Percentiles rank a stretch among this genome's conserved stretches.
Evolutionary conservation across 768 basidiomycete genomes (phyloP).

Genomic region (Termitomyces sp.): DNA sequence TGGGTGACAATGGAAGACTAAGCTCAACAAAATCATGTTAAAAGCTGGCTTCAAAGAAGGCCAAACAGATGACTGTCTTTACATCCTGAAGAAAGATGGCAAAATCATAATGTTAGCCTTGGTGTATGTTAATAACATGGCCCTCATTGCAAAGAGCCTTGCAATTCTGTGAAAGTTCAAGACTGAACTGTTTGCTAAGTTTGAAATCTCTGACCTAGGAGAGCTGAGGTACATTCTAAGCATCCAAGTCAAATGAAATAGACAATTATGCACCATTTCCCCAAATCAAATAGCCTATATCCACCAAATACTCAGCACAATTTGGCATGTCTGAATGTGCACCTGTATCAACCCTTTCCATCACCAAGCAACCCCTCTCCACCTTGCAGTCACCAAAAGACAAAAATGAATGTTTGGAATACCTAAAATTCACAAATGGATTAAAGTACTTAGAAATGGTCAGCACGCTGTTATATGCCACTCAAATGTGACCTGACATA

Average conservation of each 20-base stretch:
- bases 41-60: background rate
- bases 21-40: no score
- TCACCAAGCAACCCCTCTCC: background rate
- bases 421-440: background rate
- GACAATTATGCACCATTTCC: no score
- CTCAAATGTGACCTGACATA: no score
- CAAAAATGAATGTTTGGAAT: background rate
- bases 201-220: no score
- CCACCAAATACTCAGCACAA: background rate
- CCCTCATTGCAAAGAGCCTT: no score
- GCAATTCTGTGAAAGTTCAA: no score
- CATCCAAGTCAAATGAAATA: background rate
- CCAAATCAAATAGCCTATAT: background rate
- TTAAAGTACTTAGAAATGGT: background rate
- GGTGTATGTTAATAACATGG: no score
- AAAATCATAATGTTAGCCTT: no score
- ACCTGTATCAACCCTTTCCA: background rate
- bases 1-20: no score
- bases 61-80: no score
- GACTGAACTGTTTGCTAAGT: no score
- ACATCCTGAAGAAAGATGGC: no score
- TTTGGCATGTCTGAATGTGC: background rate
- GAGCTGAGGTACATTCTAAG: background rate
- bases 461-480: background rate
- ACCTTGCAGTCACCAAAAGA: background rate